phyloP scores from a whole-genome alignment of 768 basidiomycete species.

The Termitomyces sp. region DNA sequence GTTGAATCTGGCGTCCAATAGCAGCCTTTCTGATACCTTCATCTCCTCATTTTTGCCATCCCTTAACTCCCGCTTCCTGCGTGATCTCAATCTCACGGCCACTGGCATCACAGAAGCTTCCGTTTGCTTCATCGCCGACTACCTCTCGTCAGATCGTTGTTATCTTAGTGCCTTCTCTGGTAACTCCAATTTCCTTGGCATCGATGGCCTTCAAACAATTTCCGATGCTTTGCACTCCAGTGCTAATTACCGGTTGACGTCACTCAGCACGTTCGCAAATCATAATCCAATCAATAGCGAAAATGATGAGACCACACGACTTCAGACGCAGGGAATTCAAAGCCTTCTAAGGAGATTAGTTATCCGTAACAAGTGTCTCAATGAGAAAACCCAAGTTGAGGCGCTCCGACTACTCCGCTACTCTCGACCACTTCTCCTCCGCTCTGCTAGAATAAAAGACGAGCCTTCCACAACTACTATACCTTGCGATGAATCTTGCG shows the following conservation, averaged over 20 bases:
- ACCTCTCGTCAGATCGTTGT: constrained; percentile 46
- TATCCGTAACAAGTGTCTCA: constrained; percentile 38
- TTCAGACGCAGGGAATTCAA: constrained; percentile 22
- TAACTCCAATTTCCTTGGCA: constrained; percentile 51
- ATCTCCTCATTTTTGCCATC: constrained; percentile 41
- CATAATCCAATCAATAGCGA: constrained; percentile 20
- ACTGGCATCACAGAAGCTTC: constrained; percentile 38
- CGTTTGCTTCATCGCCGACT: constrained; percentile 38
- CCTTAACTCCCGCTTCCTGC: constrained; percentile 43
- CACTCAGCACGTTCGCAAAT: constrained; percentile 49
- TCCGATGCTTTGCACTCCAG: constrained; percentile 32
- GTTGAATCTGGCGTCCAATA: constrained; percentile 47
- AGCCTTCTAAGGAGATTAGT: constrained; percentile 27
- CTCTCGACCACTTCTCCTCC: constrained; percentile 46
- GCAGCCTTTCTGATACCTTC: constrained; percentile 46
- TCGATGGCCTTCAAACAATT: constrained; percentile 37
- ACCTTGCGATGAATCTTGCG: constrained; percentile 1
- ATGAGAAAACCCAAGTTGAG: constrained; percentile 33
- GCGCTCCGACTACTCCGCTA: constrained; percentile 47
- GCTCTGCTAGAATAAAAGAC: constrained; percentile 10
- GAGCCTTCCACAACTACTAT: not conserved
- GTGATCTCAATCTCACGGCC: constrained; percentile 51
- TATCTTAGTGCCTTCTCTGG: constrained; percentile 43
- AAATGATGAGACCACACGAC: constrained; percentile 1
- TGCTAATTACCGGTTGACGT: constrained; percentile 40